Conservation (phyloP, 164 flowering plant species). For the Taxillus chinensis region DNA sequence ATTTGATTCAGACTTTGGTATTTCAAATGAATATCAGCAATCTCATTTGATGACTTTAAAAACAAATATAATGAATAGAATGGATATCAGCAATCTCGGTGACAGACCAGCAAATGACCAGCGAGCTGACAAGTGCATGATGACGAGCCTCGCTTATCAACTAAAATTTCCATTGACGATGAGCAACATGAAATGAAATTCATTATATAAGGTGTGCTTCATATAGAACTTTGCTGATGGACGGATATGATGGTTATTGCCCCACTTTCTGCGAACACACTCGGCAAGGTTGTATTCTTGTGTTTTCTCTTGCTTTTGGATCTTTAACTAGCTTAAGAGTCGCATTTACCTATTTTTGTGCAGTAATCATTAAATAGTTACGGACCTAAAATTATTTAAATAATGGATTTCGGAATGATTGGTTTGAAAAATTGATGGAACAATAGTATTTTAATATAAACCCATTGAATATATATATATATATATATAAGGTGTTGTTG, state of each 20-base stretch:
- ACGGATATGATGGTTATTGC: conserved; percentile 54
- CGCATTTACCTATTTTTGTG: no score
- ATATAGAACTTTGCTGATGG: conserved; percentile 63
- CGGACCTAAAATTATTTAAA: no score
- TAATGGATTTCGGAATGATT: no score
- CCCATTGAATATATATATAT: no score
- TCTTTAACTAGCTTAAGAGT: neutral
- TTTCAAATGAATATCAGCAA: no score
- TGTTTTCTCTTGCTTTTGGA: neutral
- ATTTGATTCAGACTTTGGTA: no score
- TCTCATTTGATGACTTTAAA: no score
- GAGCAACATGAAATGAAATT: neutral
- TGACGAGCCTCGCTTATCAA: neutral
- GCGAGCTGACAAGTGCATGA: conserved; percentile 62
- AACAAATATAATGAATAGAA: neutral
- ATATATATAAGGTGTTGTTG: no score
- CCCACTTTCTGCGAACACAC: conserved; percentile 67
- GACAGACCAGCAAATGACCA: conserved; percentile 93
- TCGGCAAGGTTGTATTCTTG: conserved; percentile 43
- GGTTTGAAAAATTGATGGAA: no score
- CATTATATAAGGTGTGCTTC: conserved; percentile 25
- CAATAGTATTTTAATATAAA: no score
- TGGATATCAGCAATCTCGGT: conserved; percentile 35
- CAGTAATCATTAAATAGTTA: no score
- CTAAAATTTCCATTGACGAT: neutral